A percentile compares a stretch with the other conserved stretches of the same genome.
Evolutionary conservation across 1,284 basidiomycete species (phyloP).

Genomic region (Peniophora sp.): DNA sequence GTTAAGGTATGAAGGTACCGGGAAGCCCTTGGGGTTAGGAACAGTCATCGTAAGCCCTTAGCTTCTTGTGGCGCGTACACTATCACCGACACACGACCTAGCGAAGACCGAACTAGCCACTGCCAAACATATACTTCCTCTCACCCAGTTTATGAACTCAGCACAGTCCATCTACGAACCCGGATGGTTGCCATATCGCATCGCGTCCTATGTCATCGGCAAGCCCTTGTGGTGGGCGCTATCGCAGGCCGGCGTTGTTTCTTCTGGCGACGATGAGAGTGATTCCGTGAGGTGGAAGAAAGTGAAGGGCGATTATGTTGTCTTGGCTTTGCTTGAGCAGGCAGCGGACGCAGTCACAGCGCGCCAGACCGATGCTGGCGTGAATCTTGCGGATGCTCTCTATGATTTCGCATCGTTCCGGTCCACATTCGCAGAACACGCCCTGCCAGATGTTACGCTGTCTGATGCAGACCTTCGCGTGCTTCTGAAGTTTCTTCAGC

Average conservation of each 20-base stretch:
- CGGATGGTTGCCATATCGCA: conserved; percentile 58
- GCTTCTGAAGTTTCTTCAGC: conserved; percentile 68
- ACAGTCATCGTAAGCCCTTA: conserved; percentile 67
- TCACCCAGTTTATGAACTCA: conserved; percentile 51
- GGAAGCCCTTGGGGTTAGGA: conserved; percentile 76
- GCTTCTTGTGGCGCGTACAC: not conserved
- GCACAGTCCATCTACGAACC: conserved; percentile 61
- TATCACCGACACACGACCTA: conserved; percentile 20
- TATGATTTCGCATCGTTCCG: conserved; percentile 61
- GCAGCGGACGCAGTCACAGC: conserved; percentile 56
- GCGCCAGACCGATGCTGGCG: conserved; percentile 35
- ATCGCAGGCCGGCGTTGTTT: conserved; percentile 67
- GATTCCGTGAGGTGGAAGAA: conserved; percentile 61
- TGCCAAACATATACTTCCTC: conserved; percentile 38
- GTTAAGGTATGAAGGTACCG: conserved; percentile 60
- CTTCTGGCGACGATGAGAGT: conserved; percentile 48
- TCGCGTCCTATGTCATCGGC: conserved; percentile 66
- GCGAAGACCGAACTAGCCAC: conserved; percentile 59
- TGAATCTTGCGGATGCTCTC: conserved; percentile 54
- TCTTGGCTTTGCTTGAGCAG: conserved; percentile 55
- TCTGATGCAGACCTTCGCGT: conserved; percentile 63
- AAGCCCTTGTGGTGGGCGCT: conserved; percentile 85
- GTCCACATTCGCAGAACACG: conserved; percentile 42
- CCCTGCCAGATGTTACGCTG: conserved; percentile 32
- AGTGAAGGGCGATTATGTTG: conserved; percentile 69